These are phyloP conservation scores for Gloeostereum incarnatum DNA, from an alignment of 768 basidiomycete species.

Conservation along the genomic window DNA sequence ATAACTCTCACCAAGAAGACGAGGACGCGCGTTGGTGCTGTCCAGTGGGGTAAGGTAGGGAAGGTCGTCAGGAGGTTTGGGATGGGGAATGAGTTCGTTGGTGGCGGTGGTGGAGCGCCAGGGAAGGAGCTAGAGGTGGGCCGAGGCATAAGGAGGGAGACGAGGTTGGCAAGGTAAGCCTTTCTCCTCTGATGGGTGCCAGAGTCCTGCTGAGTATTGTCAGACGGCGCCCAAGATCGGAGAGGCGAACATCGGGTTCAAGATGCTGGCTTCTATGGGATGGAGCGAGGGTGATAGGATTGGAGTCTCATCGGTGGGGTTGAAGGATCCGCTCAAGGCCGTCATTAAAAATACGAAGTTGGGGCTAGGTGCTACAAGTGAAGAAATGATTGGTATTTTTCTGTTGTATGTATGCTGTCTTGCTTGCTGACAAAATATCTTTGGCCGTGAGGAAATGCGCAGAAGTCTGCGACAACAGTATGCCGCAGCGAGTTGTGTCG, in stretches of 20 bases:
- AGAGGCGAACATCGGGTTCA: conserved; percentile 77
- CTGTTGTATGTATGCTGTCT: no score
- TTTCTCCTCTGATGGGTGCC: neutral
- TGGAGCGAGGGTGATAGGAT: conserved; percentile 81
- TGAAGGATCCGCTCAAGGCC: conserved; percentile 72
- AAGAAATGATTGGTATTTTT: no score
- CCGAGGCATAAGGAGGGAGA: conserved; percentile 74
- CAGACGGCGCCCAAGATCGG: conserved; percentile 79
- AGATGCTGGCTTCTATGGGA: conserved; percentile 83
- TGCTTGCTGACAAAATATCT: no score
- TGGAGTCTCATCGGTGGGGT: conserved; percentile 47
- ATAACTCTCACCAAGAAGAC: conserved; percentile 69
- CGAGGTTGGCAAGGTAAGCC: conserved; percentile 68
- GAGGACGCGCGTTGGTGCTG: conserved; percentile 39
- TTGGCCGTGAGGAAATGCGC: no score
- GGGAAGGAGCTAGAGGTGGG: conserved; percentile 16
- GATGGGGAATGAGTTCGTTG: conserved; percentile 27
- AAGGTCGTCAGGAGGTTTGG: conserved; percentile 27
- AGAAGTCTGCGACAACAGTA: no score
- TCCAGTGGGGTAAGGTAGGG: conserved; percentile 47
- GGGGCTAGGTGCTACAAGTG: conserved; percentile 80
- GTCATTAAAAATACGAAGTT: conserved; percentile 82
- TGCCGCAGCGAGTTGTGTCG: no score
- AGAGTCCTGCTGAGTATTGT: conserved; percentile 2
- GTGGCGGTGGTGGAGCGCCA: conserved; percentile 19